Evolutionary conservation across 2,329 filamentous ascomycete species (phyloP), one percentile per base, ranked within the genome.

Genomic region (Beauveria brongniartii): DNA sequence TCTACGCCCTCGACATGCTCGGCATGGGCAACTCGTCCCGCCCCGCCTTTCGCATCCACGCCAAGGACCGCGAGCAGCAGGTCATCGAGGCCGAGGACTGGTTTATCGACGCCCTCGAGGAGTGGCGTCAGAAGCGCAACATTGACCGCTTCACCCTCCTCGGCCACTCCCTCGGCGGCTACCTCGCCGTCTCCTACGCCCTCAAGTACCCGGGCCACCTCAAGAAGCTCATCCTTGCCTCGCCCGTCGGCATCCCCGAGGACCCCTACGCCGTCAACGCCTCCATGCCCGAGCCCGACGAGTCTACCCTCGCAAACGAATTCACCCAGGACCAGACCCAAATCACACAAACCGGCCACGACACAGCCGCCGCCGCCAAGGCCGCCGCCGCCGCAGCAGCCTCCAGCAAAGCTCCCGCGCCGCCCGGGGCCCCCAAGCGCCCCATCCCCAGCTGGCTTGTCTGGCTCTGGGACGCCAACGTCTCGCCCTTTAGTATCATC

Each of bases 391-490:
- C 61, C 50, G 37, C 44, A 67, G n/a, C 67, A 61, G 71, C 70
- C 46, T 64, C 69, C 41, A 71, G 69, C 40, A 71, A 72, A n/a
- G 67, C 68, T 8, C 22, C 67, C n/a, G 67, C 70, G 3, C 8
- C 30, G 18, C 52, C 52, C 62, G 61, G 69, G 61, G 70, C 75
- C 18, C 76, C 74, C 44, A 73, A 77, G 66, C 75, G 83, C 16
- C 88, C 86, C 2, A 74, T 94, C 3, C 91, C 92, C 0, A 86
- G 88, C 73, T 97, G 93, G 92, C 79, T 97, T 22, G 86, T 87
- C 61, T 97, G 92, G 76, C 84, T 99, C 5, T 99, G 94, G 94
- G 94, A 99, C 66, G 90, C 92, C 67, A 99, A 99, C 71, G 85
- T 97, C 65, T 97, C 92, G 0, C 94, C 94, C 7, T 99, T 99